Evolutionary conservation across 2,329 filamentous ascomycete genomes (phyloP).

Genomic region (Metarhizium robertsii): DNA sequence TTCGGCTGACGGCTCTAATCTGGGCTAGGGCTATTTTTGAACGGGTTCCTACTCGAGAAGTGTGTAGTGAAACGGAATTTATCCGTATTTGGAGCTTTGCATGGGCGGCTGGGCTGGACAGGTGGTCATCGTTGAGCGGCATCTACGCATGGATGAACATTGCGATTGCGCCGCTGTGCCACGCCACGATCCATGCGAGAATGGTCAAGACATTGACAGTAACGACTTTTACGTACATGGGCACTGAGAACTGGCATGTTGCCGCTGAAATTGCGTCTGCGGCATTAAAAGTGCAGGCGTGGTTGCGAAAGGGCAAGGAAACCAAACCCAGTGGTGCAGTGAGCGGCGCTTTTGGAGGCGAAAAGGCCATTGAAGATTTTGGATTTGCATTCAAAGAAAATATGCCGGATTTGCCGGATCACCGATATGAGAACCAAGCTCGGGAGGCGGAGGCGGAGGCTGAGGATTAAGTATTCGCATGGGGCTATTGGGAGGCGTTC

Average conservation of each 20-base stretch:
- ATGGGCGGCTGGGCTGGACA: constrained; percentile 36
- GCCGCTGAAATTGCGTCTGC: constrained; percentile 26
- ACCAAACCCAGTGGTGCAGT: constrained; percentile 1
- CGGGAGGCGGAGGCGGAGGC: constrained; percentile 4
- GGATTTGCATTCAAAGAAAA: constrained; percentile 18
- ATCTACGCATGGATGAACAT: constrained; percentile 40
- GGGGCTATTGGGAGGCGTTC: too few species aligned
- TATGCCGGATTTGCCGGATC: constrained; percentile 12
- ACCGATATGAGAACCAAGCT: constrained; percentile 1
- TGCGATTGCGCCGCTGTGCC: constrained; percentile 29
- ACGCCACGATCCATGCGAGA: constrained; percentile 28
- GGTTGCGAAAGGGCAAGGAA: constrained; percentile 24
- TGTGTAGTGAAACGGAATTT: constrained; percentile 31
- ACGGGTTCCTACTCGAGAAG: constrained; percentile 30
- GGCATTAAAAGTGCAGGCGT: constrained; percentile 30
- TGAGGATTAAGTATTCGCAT: neutral
- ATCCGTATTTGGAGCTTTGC: constrained; percentile 34
- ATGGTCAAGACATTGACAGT: constrained; percentile 37
- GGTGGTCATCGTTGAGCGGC: constrained; percentile 37
- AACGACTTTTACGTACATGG: constrained; percentile 33
- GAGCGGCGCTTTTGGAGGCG: constrained; percentile 13
- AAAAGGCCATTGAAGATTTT: constrained; percentile 15
- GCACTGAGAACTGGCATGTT: constrained; percentile 40
- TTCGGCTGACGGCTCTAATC: constrained; percentile 36
- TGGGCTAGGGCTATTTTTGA: constrained; percentile 36